A percentile compares a stretch with the other conserved stretches of the same genome.
Conservation (phyloP, 768 basidiomycete genomes). For the Imleria badia region DNA sequence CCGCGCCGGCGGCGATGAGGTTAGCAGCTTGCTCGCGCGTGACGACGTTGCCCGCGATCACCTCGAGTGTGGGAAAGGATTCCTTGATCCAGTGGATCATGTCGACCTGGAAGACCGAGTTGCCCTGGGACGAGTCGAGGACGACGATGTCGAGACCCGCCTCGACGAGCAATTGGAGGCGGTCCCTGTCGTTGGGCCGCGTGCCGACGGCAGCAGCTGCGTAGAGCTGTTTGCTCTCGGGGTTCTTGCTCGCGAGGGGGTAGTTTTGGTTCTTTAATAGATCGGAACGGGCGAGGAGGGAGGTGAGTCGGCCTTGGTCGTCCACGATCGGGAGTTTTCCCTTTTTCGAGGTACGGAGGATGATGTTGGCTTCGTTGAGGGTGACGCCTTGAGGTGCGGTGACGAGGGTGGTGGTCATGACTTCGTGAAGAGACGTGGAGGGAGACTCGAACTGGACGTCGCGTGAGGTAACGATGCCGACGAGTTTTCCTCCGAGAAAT, state of each 20-base stretch:
- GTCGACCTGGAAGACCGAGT: conserved; percentile 90
- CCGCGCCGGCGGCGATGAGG: conserved; percentile 92
- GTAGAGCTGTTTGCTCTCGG: conserved; percentile 90
- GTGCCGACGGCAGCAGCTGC: conserved; percentile 96
- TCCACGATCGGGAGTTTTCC: conserved; percentile 93
- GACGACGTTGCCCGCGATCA: conserved; percentile 97
- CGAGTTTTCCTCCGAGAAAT: conserved; percentile 81
- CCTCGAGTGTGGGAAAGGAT: conserved; percentile 82
- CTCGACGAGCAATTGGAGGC: conserved; percentile 82
- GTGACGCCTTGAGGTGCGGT: conserved; percentile 89
- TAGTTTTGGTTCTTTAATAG: conserved; percentile 97
- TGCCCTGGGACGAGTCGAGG: conserved; percentile 96
- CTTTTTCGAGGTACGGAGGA: conserved; percentile 95
- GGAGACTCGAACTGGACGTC: conserved; percentile 91
- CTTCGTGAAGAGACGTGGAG: conserved; percentile 61
- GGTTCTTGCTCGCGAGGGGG: conserved; percentile 91
- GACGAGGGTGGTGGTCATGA: conserved; percentile 90
- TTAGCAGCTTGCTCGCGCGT: conserved; percentile 95
- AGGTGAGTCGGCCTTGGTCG: conserved; percentile 59
- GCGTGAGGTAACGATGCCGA: conserved; percentile 95
- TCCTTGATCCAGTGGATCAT: conserved; percentile 94
- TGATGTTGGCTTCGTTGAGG: conserved; percentile 86
- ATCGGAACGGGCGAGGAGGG: conserved; percentile 94
- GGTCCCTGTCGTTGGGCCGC: conserved; percentile 81
- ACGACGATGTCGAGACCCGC: conserved; percentile 95